Evolutionary conservation across 352 stramenopile genomes (phyloP), one percentile per base, ranked within the genome.

Genomic region (Globisporangium yorkense): DNA sequence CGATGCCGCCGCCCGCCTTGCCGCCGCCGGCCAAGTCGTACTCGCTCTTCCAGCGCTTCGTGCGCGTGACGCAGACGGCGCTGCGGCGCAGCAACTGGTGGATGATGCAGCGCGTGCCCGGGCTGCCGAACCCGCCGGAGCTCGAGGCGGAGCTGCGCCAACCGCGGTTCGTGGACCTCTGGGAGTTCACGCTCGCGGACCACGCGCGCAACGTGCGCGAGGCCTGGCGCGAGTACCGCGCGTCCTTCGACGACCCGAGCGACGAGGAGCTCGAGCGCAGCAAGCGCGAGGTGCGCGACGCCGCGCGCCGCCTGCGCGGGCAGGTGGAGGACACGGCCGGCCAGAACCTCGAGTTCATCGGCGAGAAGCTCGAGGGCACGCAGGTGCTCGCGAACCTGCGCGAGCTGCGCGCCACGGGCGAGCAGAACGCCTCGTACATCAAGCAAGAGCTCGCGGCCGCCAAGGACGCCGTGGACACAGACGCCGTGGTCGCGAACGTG

Each of bases 221-320:
- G 41, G 80, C 85, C 8, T 94, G 82, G 80, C 66, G 68, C 7
- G 79, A 94, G 47, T 94, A 92, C 69, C 77, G 80, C 54, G 61
- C 60, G 33, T 84, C 77, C 33, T 91, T 92, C 56, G 56, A 62
- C 8, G 71, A 74, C 20, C 62, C 71, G 15, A 82, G 59, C 29
- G 78, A 90, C 1, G 51, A 81, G 21, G 81, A 89, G 8, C 46
- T 89, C 29, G 72, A 89, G 54, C 69, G 57, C 31, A 90, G 74
- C 56, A 91, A 90, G 57, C 49, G 85, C 18, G 71, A 89, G 41
- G 57, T 94, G 31, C 77, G 77, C 35, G 67, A 71, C 12, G 80
- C 67, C 5, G 68, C 81, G 33, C 59, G 61, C 24, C 56, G 66
- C 18, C 60, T 91, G 44, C 74, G 75, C 12, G 74, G 72, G n/a